These are phyloP conservation scores for Scheffersomyces stambukii DNA, from an alignment of 1,139 yeast species.

Conservation along the genomic window DNA sequence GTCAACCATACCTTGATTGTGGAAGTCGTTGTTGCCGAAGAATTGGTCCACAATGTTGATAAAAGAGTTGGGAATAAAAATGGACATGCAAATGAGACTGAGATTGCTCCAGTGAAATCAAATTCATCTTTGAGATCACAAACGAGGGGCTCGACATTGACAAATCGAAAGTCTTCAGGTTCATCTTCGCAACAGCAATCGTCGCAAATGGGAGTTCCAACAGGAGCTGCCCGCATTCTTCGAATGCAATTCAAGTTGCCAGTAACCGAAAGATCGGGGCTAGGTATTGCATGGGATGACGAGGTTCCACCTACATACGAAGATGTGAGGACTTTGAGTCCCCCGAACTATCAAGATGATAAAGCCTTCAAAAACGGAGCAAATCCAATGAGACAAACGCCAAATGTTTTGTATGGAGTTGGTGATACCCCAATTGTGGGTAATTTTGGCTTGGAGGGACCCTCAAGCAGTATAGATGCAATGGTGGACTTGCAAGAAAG, in stretches of 20 bases:
- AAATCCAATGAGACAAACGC: slow-evolving; percentile 23
- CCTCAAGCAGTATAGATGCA: slow-evolving; percentile 22
- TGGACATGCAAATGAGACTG: too few relatives aligned
- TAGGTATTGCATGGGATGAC: slow-evolving; percentile 98
- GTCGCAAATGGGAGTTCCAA: slow-evolving; percentile 62
- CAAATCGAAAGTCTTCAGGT: slow-evolving; percentile 1
- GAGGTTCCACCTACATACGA: slow-evolving; percentile 97
- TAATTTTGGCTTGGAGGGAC: slow-evolving; percentile 15
- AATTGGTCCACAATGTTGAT: slow-evolving; percentile 44
- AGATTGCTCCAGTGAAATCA: slow-evolving; percentile 23
- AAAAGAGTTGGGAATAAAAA: slow-evolving; percentile 10
- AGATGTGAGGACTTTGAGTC: slow-evolving; percentile 75
- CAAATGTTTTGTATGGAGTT: slow-evolving; percentile 41
- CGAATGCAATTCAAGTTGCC: slow-evolving; percentile 87
- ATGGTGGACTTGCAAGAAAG: slow-evolving; percentile 30
- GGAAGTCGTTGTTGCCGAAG: slow-evolving; percentile 94
- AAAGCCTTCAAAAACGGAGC: slow-evolving; percentile 10
- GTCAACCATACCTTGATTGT: slow-evolving; percentile 74
- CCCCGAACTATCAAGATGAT: slow-evolving; percentile 66
- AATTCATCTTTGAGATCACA: too few relatives aligned
- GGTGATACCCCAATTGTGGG: slow-evolving; percentile 38
- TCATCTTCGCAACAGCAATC: slow-evolving; percentile 11
- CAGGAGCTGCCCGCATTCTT: slow-evolving; percentile 91
- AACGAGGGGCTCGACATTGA: slow-evolving; percentile 15
- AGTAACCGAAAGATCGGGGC: slow-evolving; percentile 85